Evolutionary conservation across 352 stramenopile genomes (phyloP), one percentile per base, ranked within the genome.

Genomic region (Phytophthora quininea): DNA sequence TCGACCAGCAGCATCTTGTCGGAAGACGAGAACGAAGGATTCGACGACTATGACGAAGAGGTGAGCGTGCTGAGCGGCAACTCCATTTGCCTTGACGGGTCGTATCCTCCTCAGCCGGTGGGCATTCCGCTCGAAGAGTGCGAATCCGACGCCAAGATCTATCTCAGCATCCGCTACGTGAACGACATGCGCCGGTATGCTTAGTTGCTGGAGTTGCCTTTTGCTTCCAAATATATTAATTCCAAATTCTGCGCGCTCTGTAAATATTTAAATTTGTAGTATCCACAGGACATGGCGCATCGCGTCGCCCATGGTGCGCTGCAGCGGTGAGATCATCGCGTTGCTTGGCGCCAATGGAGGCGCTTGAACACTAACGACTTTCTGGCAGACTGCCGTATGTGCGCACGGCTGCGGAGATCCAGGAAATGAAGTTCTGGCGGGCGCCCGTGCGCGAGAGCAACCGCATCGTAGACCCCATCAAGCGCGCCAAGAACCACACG

Each of bases 361-460:
- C 12, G 10, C 15, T 42, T 15, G 49, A 12, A 58, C 14, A 15
- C 6, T 2, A 19, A 11, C 12, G 33, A 19, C 3, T 55, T 11
- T 54, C 15, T 40, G 38, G 35, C 27, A 93, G 87, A 30, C 68
- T 95, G 43, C 87, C 87, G 59, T 95, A 93, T 54, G 82, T 95
- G 40, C 72, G 87, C 75, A 95, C 87, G 53, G 84, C 84, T 4
- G 79, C 73, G 4, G 87, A 95, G 79, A 92, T 95, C 58, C 81
- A 91, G 69, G 82, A 93, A 67, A 96, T 96, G 88, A 87, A 88
- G 62, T 95, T 96, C 69, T 96, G 88, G 88, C 79, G 83, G 29
- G 69, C 82, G 31, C 64, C 66, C 31, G 69, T 91, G 65, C 80
- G 76, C 56, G 88, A 96, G 68, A 94, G 85, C 73, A 71, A 84